Conservation (phyloP, 257 asterid genomes). For the Solanum medicagineum region DNA sequence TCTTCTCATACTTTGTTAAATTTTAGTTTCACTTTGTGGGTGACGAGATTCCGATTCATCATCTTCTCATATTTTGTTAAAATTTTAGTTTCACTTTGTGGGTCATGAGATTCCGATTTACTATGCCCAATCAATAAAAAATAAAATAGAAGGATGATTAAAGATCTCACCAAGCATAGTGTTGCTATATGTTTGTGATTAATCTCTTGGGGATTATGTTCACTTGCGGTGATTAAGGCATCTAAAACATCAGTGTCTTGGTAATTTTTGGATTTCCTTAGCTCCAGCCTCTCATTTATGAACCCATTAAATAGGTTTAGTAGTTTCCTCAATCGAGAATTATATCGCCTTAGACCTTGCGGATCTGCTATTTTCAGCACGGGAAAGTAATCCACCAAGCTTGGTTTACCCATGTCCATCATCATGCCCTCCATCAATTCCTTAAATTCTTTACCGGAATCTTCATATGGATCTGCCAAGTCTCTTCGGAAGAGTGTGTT, state of each 20-base stretch:
- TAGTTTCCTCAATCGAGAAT: background rate
- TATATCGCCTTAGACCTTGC: conserved; percentile 11
- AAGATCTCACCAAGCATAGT: background rate
- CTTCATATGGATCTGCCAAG: conserved; percentile 24
- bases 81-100: too few relatives aligned
- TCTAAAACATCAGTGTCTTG: background rate
- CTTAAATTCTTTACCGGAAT: conserved; percentile 3
- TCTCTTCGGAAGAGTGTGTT: conserved; percentile 41
- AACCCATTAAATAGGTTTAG: background rate
- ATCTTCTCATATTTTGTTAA: too few relatives aligned
- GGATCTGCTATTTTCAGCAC: conserved; percentile 23
- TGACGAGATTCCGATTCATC: too few relatives aligned
- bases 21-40: too few relatives aligned
- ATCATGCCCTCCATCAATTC: conserved; percentile 14
- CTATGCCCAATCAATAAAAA: background rate
- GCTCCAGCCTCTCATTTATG: background rate
- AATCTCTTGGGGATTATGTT: background rate
- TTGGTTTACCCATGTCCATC: conserved; percentile 20
- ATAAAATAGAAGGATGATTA: background rate
- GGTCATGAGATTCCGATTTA: too few relatives aligned
- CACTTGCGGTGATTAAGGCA: background rate
- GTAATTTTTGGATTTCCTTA: background rate
- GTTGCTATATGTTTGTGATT: background rate
- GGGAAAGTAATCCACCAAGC: conserved; percentile 39
- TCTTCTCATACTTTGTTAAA: too few relatives aligned